Base-by-base conservation (phyloP, 1,139 yeast species). In the Saccharomyces hybrid region DNA sequence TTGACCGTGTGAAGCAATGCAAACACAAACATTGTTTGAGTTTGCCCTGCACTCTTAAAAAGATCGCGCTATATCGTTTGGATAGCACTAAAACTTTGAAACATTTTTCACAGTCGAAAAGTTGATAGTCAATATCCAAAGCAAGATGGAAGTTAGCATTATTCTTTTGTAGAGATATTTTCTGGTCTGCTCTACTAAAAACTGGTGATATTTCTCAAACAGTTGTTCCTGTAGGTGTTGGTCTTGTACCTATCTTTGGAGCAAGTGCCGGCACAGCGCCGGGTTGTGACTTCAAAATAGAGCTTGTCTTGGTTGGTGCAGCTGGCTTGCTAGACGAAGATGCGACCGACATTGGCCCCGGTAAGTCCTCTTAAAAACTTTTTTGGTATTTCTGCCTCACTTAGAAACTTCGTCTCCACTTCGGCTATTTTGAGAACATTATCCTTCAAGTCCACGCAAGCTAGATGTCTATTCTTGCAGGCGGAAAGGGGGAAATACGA, bases 371-470 rank as follows among this genome's bases (percentile, higher is more conserved):
- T 11, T 56, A 56, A 42, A 58, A 55, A 26, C 56, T 71, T 50
- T 50, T 73, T 73, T 49, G 90, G 86, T 48, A 88, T 81, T 58
- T 88, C 96, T 29, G 79, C 71, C 61, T 90, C 97, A 12, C 81
- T 75, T 58, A 93, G 73, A 64, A 93, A 93, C 47, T 78, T 78
- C 0, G 95, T 82, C 61, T 83, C 85, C 55, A 81, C 82, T 7
- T 76, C 82, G 12, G 95, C 97, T 54, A 93, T 82, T 2, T 79
- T 77, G 57, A 95, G 76, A n/a, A 78, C 79, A 64, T 88, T 85
- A 52, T 75, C 75, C 51, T 78, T 79, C 62, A 93, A 75, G 69
- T 95, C 97, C 55, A 93, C 82, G 34, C 78, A 74, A 53, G 96
- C 96, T 64, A 84, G 90, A 69, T 91, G 95, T 62, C 97, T 81